Percentiles rank a stretch among this genome's conserved stretches.
These are phyloP conservation scores for Geotrichum candidum DNA, from an alignment of 1,139 yeast species.

Conservation along the genomic window DNA sequence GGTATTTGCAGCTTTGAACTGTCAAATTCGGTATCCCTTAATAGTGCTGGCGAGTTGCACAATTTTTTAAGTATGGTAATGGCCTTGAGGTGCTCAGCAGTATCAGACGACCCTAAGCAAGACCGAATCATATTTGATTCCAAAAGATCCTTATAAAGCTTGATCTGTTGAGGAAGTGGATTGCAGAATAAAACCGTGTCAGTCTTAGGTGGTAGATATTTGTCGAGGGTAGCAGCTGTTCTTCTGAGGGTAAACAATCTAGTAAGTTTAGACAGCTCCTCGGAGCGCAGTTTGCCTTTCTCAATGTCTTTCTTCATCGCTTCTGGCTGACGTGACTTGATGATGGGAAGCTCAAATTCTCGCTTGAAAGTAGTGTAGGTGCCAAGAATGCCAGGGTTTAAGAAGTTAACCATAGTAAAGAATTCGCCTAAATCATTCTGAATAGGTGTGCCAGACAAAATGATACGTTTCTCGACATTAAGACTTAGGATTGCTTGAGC, in stretches of 20 bases:
- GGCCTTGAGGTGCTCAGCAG: constrained; percentile 52
- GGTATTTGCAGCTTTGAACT: constrained; percentile 12
- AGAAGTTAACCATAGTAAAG: constrained; percentile 70
- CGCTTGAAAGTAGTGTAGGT: constrained; percentile 57
- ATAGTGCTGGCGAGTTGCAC: constrained; percentile 73
- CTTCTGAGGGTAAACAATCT: constrained; percentile 67
- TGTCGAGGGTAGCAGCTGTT: constrained; percentile 58
- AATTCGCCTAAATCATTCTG: constrained; percentile 88
- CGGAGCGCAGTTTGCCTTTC: constrained; percentile 57
- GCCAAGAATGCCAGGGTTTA: constrained; percentile 81
- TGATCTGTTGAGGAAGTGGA: constrained; percentile 60
- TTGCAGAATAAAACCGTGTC: constrained; percentile 75
- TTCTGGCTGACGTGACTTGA: constrained; percentile 64
- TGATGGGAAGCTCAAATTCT: constrained; percentile 63
- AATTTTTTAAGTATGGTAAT: constrained; percentile 74
- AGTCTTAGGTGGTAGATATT: constrained; percentile 67
- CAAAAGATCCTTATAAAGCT: constrained; percentile 49
- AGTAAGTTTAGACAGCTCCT: constrained; percentile 57
- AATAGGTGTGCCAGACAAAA: constrained; percentile 89
- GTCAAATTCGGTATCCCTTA: constrained; percentile 35
- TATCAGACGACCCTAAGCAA: constrained; percentile 34
- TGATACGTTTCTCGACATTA: constrained; percentile 50
- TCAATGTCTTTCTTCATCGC: constrained; percentile 49
- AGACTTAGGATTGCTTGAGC: constrained; percentile 55
- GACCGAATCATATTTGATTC: constrained; percentile 40